Percentiles rank a stretch among this genome's conserved stretches.
Evolutionary conservation across 345 rosid species (phyloP).

Genomic region (Gossypium australe): DNA sequence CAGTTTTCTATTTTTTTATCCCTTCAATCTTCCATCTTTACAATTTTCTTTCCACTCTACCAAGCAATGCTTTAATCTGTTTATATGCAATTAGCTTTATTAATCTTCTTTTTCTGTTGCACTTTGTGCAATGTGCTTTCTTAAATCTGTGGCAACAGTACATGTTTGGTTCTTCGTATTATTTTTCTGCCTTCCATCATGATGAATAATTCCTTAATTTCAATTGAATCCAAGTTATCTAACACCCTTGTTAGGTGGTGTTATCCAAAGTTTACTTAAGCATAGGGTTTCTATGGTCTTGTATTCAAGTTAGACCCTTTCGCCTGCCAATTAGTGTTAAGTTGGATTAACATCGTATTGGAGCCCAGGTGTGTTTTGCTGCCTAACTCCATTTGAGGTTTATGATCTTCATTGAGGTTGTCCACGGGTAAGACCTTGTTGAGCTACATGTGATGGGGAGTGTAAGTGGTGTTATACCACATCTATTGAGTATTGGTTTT

Average conservation of each 20-base stretch:
- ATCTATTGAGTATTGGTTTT: neutral
- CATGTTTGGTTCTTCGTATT: neutral
- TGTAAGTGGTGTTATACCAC: neutral
- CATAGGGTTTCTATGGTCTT: neutral
- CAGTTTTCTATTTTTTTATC: no score
- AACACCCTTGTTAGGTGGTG: neutral
- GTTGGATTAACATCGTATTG: neutral
- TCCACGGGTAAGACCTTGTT: neutral
- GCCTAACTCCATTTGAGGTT: neutral
- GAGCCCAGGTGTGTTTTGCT: neutral
- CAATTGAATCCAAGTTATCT: neutral
- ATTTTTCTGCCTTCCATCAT: neutral
- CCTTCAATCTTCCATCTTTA: no score
- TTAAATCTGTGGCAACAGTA: neutral
- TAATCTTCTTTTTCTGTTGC: neutral
- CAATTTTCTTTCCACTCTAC: no score
- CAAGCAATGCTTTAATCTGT: neutral
- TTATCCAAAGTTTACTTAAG: neutral
- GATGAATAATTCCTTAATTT: neutral
- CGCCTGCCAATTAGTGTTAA: neutral
- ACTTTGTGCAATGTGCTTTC: neutral
- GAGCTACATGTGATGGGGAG: neutral
- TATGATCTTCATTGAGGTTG: neutral
- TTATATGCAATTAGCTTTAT: neutral
- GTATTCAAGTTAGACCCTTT: neutral